Evolutionary conservation across 352 stramenopile genomes (phyloP), one percentile per base, ranked within the genome.

Genomic region (Chrysophaeum taylorii): DNA sequence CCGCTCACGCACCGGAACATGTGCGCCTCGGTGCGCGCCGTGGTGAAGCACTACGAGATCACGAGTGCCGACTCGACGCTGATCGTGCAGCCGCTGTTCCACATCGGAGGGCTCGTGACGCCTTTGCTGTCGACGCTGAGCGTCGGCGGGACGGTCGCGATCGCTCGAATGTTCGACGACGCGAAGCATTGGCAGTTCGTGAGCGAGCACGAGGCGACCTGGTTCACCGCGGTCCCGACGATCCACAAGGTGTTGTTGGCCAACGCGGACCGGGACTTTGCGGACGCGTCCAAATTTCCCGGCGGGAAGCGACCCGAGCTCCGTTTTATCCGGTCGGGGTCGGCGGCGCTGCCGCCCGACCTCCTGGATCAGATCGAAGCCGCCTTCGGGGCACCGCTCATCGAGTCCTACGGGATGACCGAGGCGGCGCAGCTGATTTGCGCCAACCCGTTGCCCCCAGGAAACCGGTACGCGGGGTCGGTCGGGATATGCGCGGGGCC

Each of bases 11-110:
- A 21, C 12, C 18, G 29, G 12, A 64, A 64, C 18, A 1, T 71
- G 9, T 1, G 7, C 23, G 25, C 16, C 37, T 18, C 16, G 18
- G 67, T 35, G 37, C 2, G 0, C 16, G 14, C 25, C 21, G 36
- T 71, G 14, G 31, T 2, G 12, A 18, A 9, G 7, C 18, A 37
- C 7, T 31, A 54, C 14, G 12, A 2, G 0, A 45, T 71, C 5
- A 2, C 9, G 5, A 25, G 29, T 27, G 25, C 25, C 12, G 67
- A 71, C 45, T 9, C 7, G 14, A 48, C 45, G 25, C 14, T 67
- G 29, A 64, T 27, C 36, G n/a, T 53, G 21, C 57, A 61, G 54
- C 69, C 69, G 33, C 41, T 69, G 29, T 70, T 70, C 63, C 69
- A 73, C 53, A 70, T 73, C 37, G 14, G 33, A 38, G 69, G 69